Evolutionary conservation across 169 alveolate species (phyloP), one percentile per base, ranked within the genome.

Genomic region (Babesia sp.): DNA sequence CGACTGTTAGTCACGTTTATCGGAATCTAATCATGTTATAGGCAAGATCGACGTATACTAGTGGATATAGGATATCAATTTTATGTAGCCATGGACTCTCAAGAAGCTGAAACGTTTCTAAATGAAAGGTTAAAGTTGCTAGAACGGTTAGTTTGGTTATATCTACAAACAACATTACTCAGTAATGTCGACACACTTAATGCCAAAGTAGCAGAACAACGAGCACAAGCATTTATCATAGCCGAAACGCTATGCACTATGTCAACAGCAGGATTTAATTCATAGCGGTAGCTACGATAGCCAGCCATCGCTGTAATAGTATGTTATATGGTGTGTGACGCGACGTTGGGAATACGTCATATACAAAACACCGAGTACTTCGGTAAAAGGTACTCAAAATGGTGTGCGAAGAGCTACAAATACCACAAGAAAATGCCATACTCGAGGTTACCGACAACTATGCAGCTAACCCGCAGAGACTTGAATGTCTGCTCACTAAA

Each of bases 401-500:
- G 80, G 76, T 46, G 39, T 85, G 80, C 72, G 84, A 79, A 73
- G 87, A 60, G 48, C 24, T 61, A 42, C 50, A 78, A 45, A 36
- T 72, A 34, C 63, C 68, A 29, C 63, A 48, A 39, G 82, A 77
- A 31, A 36, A 71, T 67, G 36, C 55, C 50, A 71, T 74, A 11
- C 77, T 77, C 26, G 79, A 46, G 42, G 85, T 71, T 42, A 66
- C 88, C 44, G 93, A 88, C 57, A 58, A 74, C 56, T 58, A 77
- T 50, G 44, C 84, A 29, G 45, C 91, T 33, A 90, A 90, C 22
- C 95, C 95, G 45, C 84, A 88, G 76, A 76, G 85, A 48, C 61
- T 91, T 67, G 95, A 91, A 51, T 92, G 92, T 61, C 79, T 91
- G 11, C 78, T 91, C 37, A 86, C 94, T 51, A 91, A 91, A 61